Evolutionary conservation across 495 filamentous ascomycete species (phyloP).

Genomic region (Amphirosellinia nigrospora): DNA sequence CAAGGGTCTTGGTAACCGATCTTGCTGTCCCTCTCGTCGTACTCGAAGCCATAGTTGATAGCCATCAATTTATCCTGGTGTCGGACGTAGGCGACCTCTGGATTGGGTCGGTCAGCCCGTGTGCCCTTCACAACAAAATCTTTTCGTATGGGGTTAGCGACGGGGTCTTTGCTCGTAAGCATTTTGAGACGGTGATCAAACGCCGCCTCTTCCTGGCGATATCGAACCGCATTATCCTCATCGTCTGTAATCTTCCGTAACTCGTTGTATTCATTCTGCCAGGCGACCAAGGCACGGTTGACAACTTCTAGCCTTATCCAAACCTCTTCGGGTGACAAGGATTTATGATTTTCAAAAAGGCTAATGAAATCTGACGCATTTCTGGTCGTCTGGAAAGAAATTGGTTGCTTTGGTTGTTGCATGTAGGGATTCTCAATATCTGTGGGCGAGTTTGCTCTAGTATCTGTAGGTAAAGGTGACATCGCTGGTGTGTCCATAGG

Average conservation of each 20-base stretch:
- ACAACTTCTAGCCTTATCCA: conserved; percentile 60
- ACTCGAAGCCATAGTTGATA: conserved; percentile 52
- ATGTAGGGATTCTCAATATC: conserved; percentile 20
- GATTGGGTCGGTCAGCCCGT: conserved; percentile 44
- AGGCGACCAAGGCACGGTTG: conserved; percentile 58
- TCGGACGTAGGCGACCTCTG: conserved; percentile 43
- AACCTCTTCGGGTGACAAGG: conserved; percentile 54
- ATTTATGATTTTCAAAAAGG: conserved; percentile 43
- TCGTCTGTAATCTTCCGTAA: conserved; percentile 63
- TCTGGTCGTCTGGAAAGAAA: conserved; percentile 42
- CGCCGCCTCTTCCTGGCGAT: conserved; percentile 39
- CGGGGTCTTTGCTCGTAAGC: conserved; percentile 28
- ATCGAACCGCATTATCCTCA: conserved; percentile 54
- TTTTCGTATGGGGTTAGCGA: conserved; percentile 25
- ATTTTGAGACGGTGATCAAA: conserved; percentile 30
- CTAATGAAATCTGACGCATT: conserved; percentile 43
- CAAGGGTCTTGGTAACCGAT: conserved; percentile 53
- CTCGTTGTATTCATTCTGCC: conserved; percentile 69
- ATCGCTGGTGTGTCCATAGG: conserved; percentile 31
- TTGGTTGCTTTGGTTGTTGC: conserved; percentile 22
- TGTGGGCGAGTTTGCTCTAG: conserved; percentile 30
- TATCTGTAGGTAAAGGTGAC: conserved; percentile 26
- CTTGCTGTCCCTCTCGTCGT: conserved; percentile 45
- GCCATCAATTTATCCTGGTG: conserved; percentile 54
- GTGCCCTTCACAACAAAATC: conserved; percentile 49